These are phyloP conservation scores for Aspergillus caelatus DNA, from an alignment of 2,329 filamentous ascomycete species.

Conservation along the genomic window DNA sequence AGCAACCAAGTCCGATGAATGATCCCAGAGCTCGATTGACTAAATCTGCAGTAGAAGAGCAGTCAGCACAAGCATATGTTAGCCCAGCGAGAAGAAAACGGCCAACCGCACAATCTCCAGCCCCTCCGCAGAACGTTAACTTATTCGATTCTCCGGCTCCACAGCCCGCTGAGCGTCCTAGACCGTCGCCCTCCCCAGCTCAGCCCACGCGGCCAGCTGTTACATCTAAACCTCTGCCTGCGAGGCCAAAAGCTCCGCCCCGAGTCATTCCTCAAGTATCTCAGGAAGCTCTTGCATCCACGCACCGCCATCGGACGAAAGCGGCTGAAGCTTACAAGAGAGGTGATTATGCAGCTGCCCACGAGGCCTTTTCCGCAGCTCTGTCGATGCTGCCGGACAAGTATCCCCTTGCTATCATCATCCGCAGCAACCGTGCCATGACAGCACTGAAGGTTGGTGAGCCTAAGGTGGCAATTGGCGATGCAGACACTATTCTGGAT, in stretches of 20 bases:
- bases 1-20: slow-evolving; percentile 38
- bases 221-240: slow-evolving; percentile 48
- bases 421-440: slow-evolving; percentile 87
- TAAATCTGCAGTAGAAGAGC: slow-evolving; percentile 74
- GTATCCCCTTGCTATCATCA: slow-evolving; percentile 84
- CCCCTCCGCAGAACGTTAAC: slow-evolving; percentile 58
- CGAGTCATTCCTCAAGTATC: slow-evolving; percentile 67
- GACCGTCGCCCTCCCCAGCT: slow-evolving; percentile 37
- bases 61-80: slow-evolving; percentile 80
- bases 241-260: slow-evolving; percentile 51
- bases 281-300: slow-evolving; percentile 69
- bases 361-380: slow-evolving; percentile 78
- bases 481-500: slow-evolving; percentile 77
- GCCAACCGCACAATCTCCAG: slow-evolving; percentile 51
- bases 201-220: slow-evolving; percentile 44
- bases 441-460: slow-evolving; percentile 91
- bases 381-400: slow-evolving; percentile 71
- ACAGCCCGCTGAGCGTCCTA: slow-evolving; percentile 28
- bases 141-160: slow-evolving; percentile 59
- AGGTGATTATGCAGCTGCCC: slow-evolving; percentile 86
- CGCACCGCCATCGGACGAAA: slow-evolving; percentile 74
- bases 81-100: slow-evolving; percentile 80
- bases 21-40: slow-evolving; percentile 67
- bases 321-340: slow-evolving; percentile 91
- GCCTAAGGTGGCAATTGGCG: slow-evolving; percentile 80